Conservation (phyloP, 352 stramenopile genomes). For the Pythium grandisporangium region DNA sequence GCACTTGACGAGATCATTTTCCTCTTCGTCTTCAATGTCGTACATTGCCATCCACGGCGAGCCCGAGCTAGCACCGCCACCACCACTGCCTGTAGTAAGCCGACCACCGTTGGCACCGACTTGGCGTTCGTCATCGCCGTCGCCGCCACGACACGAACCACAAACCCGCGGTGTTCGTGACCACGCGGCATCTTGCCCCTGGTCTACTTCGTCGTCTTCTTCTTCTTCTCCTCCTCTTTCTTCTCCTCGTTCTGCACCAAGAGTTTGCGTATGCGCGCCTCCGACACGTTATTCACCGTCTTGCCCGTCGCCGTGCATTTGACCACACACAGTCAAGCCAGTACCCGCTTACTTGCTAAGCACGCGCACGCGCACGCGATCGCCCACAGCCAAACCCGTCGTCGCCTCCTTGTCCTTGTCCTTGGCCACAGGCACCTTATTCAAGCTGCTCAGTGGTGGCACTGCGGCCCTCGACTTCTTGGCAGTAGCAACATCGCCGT, state of each 20-base stretch:
- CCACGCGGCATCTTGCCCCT: conserved; percentile 4
- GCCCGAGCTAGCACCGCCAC: conserved; percentile 32
- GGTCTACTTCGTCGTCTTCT: conserved; percentile 10
- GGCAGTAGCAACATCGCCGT: neutral
- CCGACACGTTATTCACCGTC: conserved; percentile 10
- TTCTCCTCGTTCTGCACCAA: conserved; percentile 4
- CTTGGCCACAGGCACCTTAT: neutral
- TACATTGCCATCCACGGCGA: conserved; percentile 30
- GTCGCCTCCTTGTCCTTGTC: neutral
- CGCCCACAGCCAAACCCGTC: conserved; percentile 1
- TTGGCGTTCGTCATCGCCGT: conserved; percentile 43
- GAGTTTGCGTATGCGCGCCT: conserved; percentile 2
- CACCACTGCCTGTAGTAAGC: too few species aligned
- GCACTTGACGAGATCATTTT: conserved; percentile 38
- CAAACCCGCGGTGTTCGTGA: neutral
- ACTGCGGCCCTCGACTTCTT: neutral
- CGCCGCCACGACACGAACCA: conserved; percentile 19
- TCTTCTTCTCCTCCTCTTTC: conserved; percentile 4
- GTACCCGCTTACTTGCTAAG: conserved; percentile 12
- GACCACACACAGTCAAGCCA: conserved; percentile 12
- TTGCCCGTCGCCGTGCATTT: conserved; percentile 13
- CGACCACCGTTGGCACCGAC: conserved; percentile 38
- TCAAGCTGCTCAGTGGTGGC: too few species aligned
- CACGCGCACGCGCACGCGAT: conserved; percentile 9
- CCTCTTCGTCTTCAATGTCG: conserved; percentile 50